Percentiles rank a stretch among this genome's conserved stretches.
These are phyloP conservation scores for Epithele typhae DNA, from an alignment of 768 basidiomycete species.

Conservation along the genomic window DNA sequence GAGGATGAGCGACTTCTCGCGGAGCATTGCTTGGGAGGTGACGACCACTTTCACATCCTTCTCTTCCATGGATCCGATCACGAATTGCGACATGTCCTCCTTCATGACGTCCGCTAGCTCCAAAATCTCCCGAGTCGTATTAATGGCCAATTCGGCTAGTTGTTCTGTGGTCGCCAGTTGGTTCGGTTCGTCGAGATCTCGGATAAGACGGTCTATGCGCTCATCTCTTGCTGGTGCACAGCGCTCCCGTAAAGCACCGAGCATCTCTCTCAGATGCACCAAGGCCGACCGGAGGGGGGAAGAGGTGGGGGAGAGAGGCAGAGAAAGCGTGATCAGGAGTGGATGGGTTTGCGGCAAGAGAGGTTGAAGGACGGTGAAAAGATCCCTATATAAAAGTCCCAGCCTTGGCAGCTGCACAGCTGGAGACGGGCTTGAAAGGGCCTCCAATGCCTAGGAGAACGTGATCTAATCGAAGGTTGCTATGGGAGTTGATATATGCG, in stretches of 20 bases:
- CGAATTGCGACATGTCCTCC: conserved; percentile 59
- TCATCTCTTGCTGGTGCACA: conserved; percentile 66
- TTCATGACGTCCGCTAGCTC: conserved; percentile 61
- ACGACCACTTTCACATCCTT: conserved; percentile 48
- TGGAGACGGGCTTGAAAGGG: conserved; percentile 55
- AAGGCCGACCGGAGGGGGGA: conserved; percentile 58
- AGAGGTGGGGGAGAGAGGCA: conserved; percentile 63
- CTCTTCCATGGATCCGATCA: conserved; percentile 66
- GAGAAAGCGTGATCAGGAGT: conserved; percentile 46
- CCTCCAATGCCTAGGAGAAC: conserved; percentile 43
- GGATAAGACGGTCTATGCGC: conserved; percentile 42
- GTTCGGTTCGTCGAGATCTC: conserved; percentile 29
- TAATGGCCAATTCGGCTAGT: conserved; percentile 46
- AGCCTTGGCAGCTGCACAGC: conserved; percentile 57
- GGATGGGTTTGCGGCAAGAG: conserved; percentile 56
- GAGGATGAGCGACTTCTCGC: conserved; percentile 52
- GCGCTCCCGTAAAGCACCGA: conserved; percentile 49
- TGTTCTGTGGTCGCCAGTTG: conserved; percentile 20
- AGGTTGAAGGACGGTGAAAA: conserved; percentile 44
- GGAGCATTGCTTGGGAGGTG: conserved; percentile 45
- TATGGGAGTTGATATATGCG: conserved; percentile 12
- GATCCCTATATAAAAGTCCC: conserved; percentile 50
- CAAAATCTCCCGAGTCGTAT: conserved; percentile 45
- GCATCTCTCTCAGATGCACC: conserved; percentile 49
- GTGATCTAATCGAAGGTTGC: not conserved